Evolutionary conservation across 805 yeast genomes (phyloP), one percentile per base, ranked within the genome.

Genomic region (Sugiyamaella qingdaonensis): DNA sequence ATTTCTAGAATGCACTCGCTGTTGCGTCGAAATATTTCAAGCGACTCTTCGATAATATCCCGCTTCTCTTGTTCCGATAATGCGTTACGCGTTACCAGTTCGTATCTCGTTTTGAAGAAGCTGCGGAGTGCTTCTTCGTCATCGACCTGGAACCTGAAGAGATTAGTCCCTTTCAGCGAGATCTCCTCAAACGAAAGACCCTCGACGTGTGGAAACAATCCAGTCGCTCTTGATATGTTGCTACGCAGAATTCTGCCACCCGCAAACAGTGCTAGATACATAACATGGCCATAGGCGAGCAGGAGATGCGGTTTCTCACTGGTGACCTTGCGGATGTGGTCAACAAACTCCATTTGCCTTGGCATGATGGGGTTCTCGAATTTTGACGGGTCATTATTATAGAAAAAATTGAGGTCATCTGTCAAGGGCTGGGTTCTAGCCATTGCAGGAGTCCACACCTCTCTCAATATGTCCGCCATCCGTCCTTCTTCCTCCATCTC

Each of bases 181-280:
- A 85, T 77, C 51, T 86, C 88, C 47, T 78, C 84, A 50, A 80
- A 81, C n/a, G 79, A 67, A 59, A 81, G 73, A 27, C 88, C 88
- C 51, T 79, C 79, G 46, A 84, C 79, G 60, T 84, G 83, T 9
- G 95, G 95, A 76, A 86, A 86, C 52, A 87, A 68, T 1, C 90
- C 88, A 4, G 84, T 71, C 21, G 89, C 84, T 62, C 78, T 80
- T 48, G 83, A 73, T 29, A 88, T 69, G 14, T 82, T 78, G 0
- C 90, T 82, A 55, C 84, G 73, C 80, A 88, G 77, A 33, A 88
- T 74, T 57, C 83, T 75, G 14, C 95, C 95, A 48, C 96, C 96
- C 1, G 95, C 95, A 72, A 88, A 88, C 48, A 88, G 76, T 0
- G 94, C 95, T 64, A 88, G 71, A 69, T 88, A 88, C 81, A 88